Conservation (phyloP, 2,329 filamentous ascomycete species). For the Penicillium polonicum region DNA sequence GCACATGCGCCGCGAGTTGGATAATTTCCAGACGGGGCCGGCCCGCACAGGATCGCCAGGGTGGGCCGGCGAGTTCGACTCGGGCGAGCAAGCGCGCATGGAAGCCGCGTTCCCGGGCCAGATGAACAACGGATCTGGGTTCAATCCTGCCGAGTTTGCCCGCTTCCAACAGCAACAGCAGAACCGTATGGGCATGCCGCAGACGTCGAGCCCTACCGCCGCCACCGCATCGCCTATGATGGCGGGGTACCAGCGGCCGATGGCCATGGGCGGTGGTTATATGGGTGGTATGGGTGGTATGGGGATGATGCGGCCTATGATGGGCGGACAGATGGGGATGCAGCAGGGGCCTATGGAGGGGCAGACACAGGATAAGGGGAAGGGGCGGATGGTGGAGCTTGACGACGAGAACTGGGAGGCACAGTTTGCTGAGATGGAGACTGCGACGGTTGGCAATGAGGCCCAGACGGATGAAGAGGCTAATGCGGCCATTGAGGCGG, state of each 20-base stretch:
- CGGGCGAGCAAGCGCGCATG: slow-evolving; percentile 65
- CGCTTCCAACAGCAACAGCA: slow-evolving; percentile 81
- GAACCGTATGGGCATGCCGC: slow-evolving; percentile 58
- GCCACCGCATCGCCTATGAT: slow-evolving; percentile 59
- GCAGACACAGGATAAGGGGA: slow-evolving; percentile 72
- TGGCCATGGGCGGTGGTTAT: slow-evolving; percentile 48
- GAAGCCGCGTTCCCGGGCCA: slow-evolving; percentile 66
- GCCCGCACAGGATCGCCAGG: slow-evolving; percentile 55
- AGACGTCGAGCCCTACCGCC: slow-evolving; percentile 59
- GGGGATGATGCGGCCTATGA: slow-evolving; percentile 44
- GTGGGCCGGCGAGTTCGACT: slow-evolving; percentile 66
- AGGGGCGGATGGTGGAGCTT: slow-evolving; percentile 78
- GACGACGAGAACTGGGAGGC: slow-evolving; percentile 95
- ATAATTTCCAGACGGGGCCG: slow-evolving; percentile 51
- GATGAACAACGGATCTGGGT: slow-evolving; percentile 55
- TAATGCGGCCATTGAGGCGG: slow-evolving; percentile 74
- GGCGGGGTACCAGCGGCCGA: slow-evolving; percentile 49
- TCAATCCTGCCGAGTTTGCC: slow-evolving; percentile 82
- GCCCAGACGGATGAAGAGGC: slow-evolving; percentile 59
- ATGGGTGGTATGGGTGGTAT: slow-evolving; percentile 51
- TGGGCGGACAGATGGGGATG: slow-evolving; percentile 50
- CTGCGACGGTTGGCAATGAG: slow-evolving; percentile 51
- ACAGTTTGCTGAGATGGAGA: slow-evolving; percentile 86
- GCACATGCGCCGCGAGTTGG: slow-evolving; percentile 63
- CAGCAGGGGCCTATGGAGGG: slow-evolving; percentile 47